phyloP scores from a whole-genome alignment of 2,329 filamentous ascomycete genomes.

The Sphaerulina populicola region DNA sequence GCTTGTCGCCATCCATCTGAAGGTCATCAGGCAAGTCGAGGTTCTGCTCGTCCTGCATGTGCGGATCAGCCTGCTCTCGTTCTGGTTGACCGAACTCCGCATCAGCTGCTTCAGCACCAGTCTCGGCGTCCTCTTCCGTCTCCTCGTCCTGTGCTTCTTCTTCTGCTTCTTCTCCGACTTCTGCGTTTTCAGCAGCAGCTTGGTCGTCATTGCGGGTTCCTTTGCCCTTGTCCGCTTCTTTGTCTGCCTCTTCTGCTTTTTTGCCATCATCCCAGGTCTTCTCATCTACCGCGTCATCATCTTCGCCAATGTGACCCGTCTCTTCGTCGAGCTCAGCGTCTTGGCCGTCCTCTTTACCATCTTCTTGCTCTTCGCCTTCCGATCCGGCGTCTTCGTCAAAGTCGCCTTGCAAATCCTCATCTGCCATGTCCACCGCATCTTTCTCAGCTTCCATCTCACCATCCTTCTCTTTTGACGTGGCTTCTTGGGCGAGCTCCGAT shows the following conservation, averaged over 20 bases:
- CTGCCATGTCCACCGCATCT: conserved; percentile 84
- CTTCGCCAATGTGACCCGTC: conserved; percentile 71
- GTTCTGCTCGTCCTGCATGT: conserved; percentile 71
- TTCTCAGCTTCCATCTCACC: conserved; percentile 67
- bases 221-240: conserved; percentile 55
- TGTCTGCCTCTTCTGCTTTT: conserved; percentile 71
- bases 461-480: conserved; percentile 45
- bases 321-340: conserved; percentile 58
- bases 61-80: conserved; percentile 59
- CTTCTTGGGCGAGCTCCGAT: conserved; percentile 79
- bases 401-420: conserved; percentile 84
- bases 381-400: conserved; percentile 53
- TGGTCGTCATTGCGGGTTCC: conserved; percentile 44
- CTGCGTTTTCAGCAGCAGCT: conserved; percentile 37
- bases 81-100: conserved; percentile 61
- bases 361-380: conserved; percentile 58
- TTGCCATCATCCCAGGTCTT: conserved; percentile 95
- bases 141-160: conserved; percentile 49
- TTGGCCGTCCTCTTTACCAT: conserved; percentile 40
- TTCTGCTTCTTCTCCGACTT: conserved; percentile 36
- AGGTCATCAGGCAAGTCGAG: conserved; percentile 82
- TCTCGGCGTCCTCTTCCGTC: conserved; percentile 22
- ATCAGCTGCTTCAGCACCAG: conserved; percentile 41
- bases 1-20: conserved; percentile 63
- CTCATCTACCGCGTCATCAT: conserved; percentile 87